Evolutionary conservation across 257 asterid species (phyloP).

Genomic region (Fraxinus anomala): DNA sequence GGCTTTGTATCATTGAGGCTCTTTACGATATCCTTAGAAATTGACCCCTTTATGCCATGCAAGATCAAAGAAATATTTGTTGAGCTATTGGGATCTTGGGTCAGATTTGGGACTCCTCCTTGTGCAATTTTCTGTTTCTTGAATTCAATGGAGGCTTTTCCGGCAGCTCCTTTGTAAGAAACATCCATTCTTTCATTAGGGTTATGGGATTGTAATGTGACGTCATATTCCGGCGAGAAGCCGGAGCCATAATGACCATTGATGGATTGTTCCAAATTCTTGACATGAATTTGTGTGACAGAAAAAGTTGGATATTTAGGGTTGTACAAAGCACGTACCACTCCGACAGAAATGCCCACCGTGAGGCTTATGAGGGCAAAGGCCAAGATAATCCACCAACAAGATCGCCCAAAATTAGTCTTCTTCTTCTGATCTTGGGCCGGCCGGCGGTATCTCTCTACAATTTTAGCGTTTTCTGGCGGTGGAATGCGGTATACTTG

Average conservation of each 20-base stretch:
- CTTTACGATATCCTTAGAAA: conserved; percentile 27
- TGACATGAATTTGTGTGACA: conserved; percentile 34
- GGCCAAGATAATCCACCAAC: conserved; percentile 25
- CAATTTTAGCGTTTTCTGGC: conserved; percentile 62
- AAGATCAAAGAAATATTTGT: conserved; percentile 28
- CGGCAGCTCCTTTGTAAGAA: conserved; percentile 34
- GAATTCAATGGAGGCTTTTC: conserved; percentile 31
- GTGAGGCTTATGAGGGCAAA: conserved; percentile 23
- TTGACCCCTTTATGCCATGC: conserved; percentile 23
- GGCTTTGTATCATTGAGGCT: conserved; percentile 30
- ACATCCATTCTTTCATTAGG: conserved; percentile 41
- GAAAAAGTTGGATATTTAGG: conserved; percentile 52
- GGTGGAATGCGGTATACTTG: conserved; percentile 84
- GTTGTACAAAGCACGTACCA: conserved; percentile 36
- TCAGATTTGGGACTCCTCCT: conserved; percentile 35
- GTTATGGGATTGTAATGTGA: conserved; percentile 37
- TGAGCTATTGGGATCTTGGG: conserved; percentile 8
- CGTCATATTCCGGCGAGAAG: conserved; percentile 26
- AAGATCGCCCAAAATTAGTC: conserved; percentile 11
- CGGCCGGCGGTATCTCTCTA: conserved; percentile 37
- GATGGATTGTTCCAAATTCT: conserved; percentile 13
- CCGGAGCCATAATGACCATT: neutral
- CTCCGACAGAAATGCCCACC: neutral
- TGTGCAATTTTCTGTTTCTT: conserved; percentile 40
- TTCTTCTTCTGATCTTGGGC: neutral